Base-by-base conservation (phyloP, 257 asterid species). In the Nyctanthes arbortristis region DNA sequence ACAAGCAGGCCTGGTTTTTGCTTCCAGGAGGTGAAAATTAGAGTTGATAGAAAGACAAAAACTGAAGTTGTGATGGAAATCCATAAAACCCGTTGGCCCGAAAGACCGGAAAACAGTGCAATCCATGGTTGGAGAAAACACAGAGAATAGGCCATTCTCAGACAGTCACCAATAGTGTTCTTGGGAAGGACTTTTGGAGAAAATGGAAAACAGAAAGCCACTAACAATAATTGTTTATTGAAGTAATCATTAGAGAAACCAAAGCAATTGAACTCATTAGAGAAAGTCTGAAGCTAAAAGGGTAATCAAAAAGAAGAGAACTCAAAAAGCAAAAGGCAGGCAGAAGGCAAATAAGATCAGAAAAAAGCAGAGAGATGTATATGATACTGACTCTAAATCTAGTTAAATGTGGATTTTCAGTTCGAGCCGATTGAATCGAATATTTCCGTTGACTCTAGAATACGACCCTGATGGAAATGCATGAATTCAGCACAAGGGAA, bases 121-220 rank as follows among this genome's bases (percentile, higher is more conserved):
- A 58, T 61, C 87, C 84, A 75, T 45, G 84, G 72, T 55, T 77
- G 78, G 65, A 65, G 71, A 56, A 71, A 71, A 70, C 68, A 83
- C 62, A 69, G 67, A 58, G 74, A 75, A 69, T 81, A 79, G 34
- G 75, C 71, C 95, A 88, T 87, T 39, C 68, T 40, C 18, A 37
- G 66, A 47, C 55, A 36, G 27, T 63, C 24, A n/a, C n/a, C n/a
- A n/a, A n/a, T 59, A 61, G 8, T 47, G 59, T 47, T 43, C 2
- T 58, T 54, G 71, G 63, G 63, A 25, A 32, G 56, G 70, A 29
- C 32, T 67, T 47, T 20, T 25, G 27, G 59, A 66, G 71, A 57
- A 56, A 69, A 79, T 22, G 67, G 68, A 68, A 59, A 61, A 47
- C 39, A 18, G 45, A 63, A 76, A 70, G 69, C 76, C 52, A 61